Percentiles rank a stretch among this genome's conserved stretches.
phyloP scores from a whole-genome alignment of 1,139 yeast genomes.

The Saccharomycopsis hybrid region DNA sequence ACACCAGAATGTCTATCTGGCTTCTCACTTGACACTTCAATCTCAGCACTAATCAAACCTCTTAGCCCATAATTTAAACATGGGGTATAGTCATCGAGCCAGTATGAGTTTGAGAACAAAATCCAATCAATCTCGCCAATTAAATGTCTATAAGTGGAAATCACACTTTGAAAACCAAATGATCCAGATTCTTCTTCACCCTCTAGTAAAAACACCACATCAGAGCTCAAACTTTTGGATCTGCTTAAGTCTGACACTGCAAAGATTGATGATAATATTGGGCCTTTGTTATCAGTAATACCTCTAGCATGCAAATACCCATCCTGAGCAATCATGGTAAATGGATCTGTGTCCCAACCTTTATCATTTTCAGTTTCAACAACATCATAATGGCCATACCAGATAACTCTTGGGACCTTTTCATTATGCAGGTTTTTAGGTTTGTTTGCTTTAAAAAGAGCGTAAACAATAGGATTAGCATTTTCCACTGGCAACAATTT shows the following conservation, averaged over 20 bases:
- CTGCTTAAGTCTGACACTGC: slow-evolving; percentile 73
- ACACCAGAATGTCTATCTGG: slow-evolving; percentile 96
- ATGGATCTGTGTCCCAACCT: slow-evolving; percentile 78
- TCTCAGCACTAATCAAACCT: slow-evolving; percentile 80
- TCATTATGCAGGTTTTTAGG: not conserved
- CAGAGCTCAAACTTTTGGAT: slow-evolving; percentile 49
- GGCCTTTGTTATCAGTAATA: slow-evolving; percentile 93
- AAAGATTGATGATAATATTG: slow-evolving; percentile 80
- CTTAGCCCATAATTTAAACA: slow-evolving; percentile 91
- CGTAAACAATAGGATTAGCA: slow-evolving; percentile 80
- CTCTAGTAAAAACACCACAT: slow-evolving; percentile 78
- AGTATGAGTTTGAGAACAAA: slow-evolving; percentile 80
- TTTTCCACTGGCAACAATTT: slow-evolving; percentile 64
- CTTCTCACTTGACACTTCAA: slow-evolving; percentile 59
- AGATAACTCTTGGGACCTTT: slow-evolving; percentile 37
- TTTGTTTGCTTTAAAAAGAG: slow-evolving; percentile 49
- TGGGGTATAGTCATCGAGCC: slow-evolving; percentile 87
- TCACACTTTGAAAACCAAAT: slow-evolving; percentile 68
- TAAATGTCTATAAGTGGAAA: slow-evolving; percentile 38
- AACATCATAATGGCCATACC: slow-evolving; percentile 97
- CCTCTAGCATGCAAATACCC: slow-evolving; percentile 92
- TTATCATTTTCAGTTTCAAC: slow-evolving; percentile 58
- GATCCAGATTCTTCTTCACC: slow-evolving; percentile 97
- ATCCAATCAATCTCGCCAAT: slow-evolving; percentile 68
- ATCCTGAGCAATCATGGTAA: slow-evolving; percentile 62